These are phyloP conservation scores for Colletotrichum melonis DNA, from an alignment of 2,329 filamentous ascomycete species.

Conservation along the genomic window DNA sequence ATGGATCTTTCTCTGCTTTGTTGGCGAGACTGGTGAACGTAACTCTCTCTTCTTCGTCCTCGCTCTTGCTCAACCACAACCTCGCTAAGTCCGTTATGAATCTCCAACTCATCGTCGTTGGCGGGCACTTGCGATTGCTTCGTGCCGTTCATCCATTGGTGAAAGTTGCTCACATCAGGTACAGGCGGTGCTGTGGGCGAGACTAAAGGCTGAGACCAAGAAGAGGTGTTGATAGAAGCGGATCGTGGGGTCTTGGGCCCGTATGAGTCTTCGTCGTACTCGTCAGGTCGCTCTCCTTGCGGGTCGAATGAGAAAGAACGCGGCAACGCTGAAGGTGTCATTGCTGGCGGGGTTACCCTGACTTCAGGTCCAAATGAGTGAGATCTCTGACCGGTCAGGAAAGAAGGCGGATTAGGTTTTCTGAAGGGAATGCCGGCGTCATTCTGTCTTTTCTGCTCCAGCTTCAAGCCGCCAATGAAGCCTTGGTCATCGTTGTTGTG, in stretches of 20 bases:
- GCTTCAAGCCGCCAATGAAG: slow-evolving; percentile 55
- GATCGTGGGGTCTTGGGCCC: background rate
- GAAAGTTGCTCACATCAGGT: slow-evolving; percentile 47
- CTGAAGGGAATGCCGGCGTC: slow-evolving; percentile 32
- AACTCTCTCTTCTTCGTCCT: slow-evolving; percentile 30
- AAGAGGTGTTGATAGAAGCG: slow-evolving; percentile 4
- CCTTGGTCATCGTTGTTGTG: slow-evolving; percentile 40
- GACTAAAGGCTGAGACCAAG: slow-evolving; percentile 41
- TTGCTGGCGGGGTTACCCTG: slow-evolving; percentile 12
- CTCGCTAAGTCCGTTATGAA: slow-evolving; percentile 15
- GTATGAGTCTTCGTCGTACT: background rate
- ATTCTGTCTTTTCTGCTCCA: slow-evolving; percentile 51
- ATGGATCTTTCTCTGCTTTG: slow-evolving; percentile 34
- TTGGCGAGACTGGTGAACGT: slow-evolving; percentile 34
- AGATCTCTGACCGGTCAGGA: slow-evolving; percentile 19
- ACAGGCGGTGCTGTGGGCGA: slow-evolving; percentile 43
- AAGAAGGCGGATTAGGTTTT: slow-evolving; percentile 10
- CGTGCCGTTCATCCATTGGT: slow-evolving; percentile 41
- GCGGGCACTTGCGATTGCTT: background rate
- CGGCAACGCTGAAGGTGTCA: slow-evolving; percentile 1
- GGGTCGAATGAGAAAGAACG: slow-evolving; percentile 20
- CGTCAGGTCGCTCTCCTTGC: background rate
- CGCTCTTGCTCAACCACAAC: slow-evolving; percentile 24
- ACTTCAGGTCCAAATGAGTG: slow-evolving; percentile 30
- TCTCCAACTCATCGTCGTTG: slow-evolving; percentile 6